Evolutionary conservation across 352 stramenopile species (phyloP).

Genomic region (Globisporangium heterothallicum): DNA sequence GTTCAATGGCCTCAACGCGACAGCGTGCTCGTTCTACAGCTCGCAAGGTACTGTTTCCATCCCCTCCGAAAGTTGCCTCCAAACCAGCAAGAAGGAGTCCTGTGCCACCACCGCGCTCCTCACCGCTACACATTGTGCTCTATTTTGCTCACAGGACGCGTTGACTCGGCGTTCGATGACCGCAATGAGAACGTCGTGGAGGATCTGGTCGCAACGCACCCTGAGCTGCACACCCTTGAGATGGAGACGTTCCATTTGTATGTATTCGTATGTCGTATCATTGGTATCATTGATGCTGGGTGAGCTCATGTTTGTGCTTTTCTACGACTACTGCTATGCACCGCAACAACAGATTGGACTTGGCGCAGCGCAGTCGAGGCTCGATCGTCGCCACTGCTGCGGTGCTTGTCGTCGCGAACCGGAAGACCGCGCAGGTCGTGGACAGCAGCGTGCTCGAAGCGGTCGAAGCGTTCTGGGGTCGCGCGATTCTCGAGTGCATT

Average conservation of each 20-base stretch:
- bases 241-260: slow-evolving; percentile 76
- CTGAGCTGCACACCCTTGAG: slow-evolving; percentile 42
- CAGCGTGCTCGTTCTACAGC: slow-evolving; percentile 65
- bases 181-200: slow-evolving; percentile 47
- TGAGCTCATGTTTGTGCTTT: neutral
- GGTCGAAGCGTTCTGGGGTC: slow-evolving; percentile 31
- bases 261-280: slow-evolving; percentile 2
- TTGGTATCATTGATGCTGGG: neutral
- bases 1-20: slow-evolving; percentile 49
- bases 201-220: slow-evolving; percentile 21
- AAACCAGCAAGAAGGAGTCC: too few species aligned
- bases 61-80: too few species aligned
- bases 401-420: slow-evolving; percentile 40
- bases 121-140: too few species aligned
- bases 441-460: slow-evolving; percentile 23
- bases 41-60: slow-evolving; percentile 57
- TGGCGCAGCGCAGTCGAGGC: slow-evolving; percentile 37
- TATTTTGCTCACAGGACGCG: slow-evolving; percentile 25
- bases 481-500: slow-evolving; percentile 23
- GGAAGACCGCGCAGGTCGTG: slow-evolving; percentile 31
- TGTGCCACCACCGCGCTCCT: too few species aligned
- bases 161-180: slow-evolving; percentile 52
- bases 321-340: neutral
- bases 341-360: slow-evolving; percentile 22
- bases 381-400: slow-evolving; percentile 32